Percentiles rank a stretch among this genome's conserved stretches.
Evolutionary conservation across 2,329 filamentous ascomycete genomes (phyloP).

Genomic region (Penicillium sp.): DNA sequence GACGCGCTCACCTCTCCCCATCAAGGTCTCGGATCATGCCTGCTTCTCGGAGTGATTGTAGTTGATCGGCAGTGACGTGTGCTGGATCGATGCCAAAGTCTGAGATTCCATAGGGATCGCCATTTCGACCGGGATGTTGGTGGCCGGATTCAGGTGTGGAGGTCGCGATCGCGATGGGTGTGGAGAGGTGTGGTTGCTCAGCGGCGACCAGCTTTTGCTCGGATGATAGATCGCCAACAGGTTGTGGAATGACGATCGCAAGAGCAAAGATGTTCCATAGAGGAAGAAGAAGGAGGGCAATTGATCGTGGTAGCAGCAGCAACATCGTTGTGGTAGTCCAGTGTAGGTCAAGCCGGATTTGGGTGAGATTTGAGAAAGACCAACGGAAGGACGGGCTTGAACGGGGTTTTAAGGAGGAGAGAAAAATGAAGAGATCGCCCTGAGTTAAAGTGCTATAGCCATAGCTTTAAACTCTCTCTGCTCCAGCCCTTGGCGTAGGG

Average conservation of each 20-base stretch:
- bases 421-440: background rate
- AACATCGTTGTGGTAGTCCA: background rate
- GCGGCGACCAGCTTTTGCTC: background rate
- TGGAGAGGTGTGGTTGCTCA: background rate
- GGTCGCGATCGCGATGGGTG: background rate
- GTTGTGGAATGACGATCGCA: background rate
- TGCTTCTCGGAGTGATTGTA: background rate
- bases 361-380: background rate
- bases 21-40: background rate
- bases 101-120: background rate
- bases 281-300: background rate
- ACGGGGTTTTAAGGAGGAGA: background rate
- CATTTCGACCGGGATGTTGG: background rate
- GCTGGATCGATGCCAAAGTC: constrained; percentile 2
- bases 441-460: background rate
- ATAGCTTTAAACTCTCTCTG: background rate
- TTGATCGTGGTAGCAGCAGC: background rate
- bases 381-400: background rate
- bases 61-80: background rate
- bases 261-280: background rate
- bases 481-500: background rate
- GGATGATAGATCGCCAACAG: background rate
- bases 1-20: background rate
- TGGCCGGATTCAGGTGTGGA: background rate
- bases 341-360: background rate